These are phyloP conservation scores for Ogataea henricii DNA, from an alignment of 805 yeast species.

Conservation along the genomic window DNA sequence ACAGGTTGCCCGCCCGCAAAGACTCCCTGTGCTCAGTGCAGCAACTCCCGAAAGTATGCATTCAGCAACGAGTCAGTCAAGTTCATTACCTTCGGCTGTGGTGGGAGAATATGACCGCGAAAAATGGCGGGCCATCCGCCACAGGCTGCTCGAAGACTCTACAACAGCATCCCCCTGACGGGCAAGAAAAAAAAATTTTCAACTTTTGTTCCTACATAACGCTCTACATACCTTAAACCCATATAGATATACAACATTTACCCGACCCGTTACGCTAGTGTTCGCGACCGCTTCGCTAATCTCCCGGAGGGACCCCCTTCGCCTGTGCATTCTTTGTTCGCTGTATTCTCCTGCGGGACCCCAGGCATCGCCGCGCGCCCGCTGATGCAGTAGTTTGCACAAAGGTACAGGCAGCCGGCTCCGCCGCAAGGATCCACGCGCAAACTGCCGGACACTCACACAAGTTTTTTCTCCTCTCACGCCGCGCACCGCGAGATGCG, in stretches of 20 bases:
- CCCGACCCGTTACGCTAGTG: background rate
- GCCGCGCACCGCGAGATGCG: too few relatives aligned
- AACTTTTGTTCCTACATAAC: background rate
- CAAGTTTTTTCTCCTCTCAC: background rate
- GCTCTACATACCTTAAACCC: background rate
- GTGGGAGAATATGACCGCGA: slow-evolving; percentile 68
- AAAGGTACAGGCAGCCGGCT: background rate
- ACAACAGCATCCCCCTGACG: background rate
- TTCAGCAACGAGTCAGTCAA: slow-evolving; percentile 30
- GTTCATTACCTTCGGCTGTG: slow-evolving; percentile 55
- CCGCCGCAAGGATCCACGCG: too few relatives aligned
- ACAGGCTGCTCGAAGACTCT: slow-evolving; percentile 16
- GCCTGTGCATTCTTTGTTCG: background rate
- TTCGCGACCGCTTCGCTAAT: background rate
- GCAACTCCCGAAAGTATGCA: slow-evolving; percentile 25
- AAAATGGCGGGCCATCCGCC: slow-evolving; percentile 59
- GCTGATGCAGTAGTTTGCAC: background rate
- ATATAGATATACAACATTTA: background rate
- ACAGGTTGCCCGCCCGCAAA: background rate
- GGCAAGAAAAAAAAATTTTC: background rate
- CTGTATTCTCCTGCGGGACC: slow-evolving; percentile 2
- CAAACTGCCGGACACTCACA: too few relatives aligned
- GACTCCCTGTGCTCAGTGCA: background rate
- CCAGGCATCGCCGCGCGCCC: background rate
- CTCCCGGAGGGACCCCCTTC: background rate